A percentile compares a stretch with the other conserved stretches of the same genome.
Conservation (phyloP, 768 basidiomycete genomes). For the Mycena rebaudengoi region DNA sequence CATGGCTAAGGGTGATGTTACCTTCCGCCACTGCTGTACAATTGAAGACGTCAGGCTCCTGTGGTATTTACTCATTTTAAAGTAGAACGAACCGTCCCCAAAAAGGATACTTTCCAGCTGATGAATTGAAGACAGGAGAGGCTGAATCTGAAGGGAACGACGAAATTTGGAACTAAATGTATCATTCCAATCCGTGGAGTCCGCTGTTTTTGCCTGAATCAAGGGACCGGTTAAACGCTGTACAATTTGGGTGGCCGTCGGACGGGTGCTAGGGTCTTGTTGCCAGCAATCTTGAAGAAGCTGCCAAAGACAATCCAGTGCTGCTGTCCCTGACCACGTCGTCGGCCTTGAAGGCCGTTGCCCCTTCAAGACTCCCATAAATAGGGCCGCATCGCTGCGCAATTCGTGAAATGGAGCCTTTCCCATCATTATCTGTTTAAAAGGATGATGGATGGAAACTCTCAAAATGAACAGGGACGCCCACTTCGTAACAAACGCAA, state of each 20-base stretch:
- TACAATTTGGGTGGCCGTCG: neutral
- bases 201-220: slow-evolving; percentile 7
- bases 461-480: neutral
- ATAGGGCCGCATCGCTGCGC: neutral
- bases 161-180: slow-evolving; percentile 7
- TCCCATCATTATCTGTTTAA: neutral
- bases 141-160: neutral
- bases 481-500: slow-evolving; percentile 49
- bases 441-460: neutral
- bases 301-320: neutral
- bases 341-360: neutral
- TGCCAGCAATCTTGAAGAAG: slow-evolving; percentile 1
- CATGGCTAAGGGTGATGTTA: no score
- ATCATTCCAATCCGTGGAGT: neutral
- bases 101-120: neutral
- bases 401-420: slow-evolving; percentile 2
- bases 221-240: neutral
- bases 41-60: no score
- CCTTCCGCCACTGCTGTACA: no score
- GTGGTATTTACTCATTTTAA: no score
- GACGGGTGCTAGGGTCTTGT: neutral
- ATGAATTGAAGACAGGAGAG: neutral
- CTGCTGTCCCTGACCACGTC: neutral
- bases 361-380: neutral
- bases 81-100: neutral